Base-by-base conservation (phyloP, 1,139 yeast species). In the Candida buenavistaensis region DNA sequence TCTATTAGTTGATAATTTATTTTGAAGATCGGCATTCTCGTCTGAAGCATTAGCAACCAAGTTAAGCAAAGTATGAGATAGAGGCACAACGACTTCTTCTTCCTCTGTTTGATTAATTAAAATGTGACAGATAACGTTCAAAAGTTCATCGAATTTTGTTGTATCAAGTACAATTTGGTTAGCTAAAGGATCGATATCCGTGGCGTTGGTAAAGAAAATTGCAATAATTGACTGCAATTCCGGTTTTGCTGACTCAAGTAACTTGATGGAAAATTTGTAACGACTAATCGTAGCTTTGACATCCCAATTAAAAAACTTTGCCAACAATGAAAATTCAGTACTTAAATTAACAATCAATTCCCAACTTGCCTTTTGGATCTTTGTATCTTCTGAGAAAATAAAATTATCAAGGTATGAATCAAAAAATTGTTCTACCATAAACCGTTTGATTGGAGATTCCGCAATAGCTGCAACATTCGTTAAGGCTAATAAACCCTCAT, bases 171-270 rank as follows among this genome's bases (percentile, higher is more conserved):
- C 41, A 3, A 77, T 40, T 2, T 64, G 49, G 28, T 54, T 50
- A 1, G 67, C 51, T n/a, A 77, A 66, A 54, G 75, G 53, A 9
- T 66, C 74, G 47, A 52, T 73, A 28, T 68, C 77, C 1, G 72
- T 64, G 3, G 77, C 73, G 45, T 75, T 76, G 3, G 76, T 79
- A 33, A 76, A 53, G 9, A 75, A 48, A 3, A 77, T 76, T 7
- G 75, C 62, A 11, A 73, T 53, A 1, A 62, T 66, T 2, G 55
- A 42, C 43, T 76, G 81, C 1, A 75, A 53, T 3, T 49, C 41
- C 3, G 48, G 46, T 40, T 71, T 64, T 1, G 51, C 46, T 21
- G 76, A 62, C 35, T 71, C 62, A 28, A 74, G 54, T 41, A 75
- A 43, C 30, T 62, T 68, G 3, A 73, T 51, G 32, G 72, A 45